Evolutionary conservation across 768 basidiomycete genomes (phyloP), one percentile per base, ranked within the genome.

Genomic region (Amanita rubescens): DNA sequence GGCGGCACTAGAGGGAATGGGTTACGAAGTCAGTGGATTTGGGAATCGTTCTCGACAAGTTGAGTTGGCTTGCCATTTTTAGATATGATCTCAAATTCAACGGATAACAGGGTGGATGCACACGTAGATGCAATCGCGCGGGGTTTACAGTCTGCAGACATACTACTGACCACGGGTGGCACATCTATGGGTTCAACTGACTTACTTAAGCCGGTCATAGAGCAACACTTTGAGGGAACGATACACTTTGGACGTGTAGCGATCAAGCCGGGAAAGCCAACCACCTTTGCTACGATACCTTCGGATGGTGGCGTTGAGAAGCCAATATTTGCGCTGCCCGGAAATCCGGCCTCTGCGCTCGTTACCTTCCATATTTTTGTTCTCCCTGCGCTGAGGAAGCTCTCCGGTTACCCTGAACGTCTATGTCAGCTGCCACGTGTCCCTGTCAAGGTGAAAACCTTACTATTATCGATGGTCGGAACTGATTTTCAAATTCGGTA

Each of bases 151-250:
- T 61, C 65, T 17, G 86, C 89, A 0, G 92, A 94, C 62, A 66
- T 95, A 7, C 64, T 95, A 12, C 69, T 94, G 10, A 87, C 89
- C 0, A 95, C 92, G 1, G 92, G 92, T 10, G 92, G 92, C 3
- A 93, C 92, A 3, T 91, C 89, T 1, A 94, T 94, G 92, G 92
- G 92, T 0, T 78, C 91, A 1, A 83, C 82, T 0, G 92, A 94
- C 65, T 75, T 94, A 19, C 68, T 95, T 37, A 94, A 94, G 66
- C 92, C 92, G 1, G 80, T 93, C 54, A 85, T 95, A 53, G 92
- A 95, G 67, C 80, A 83, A 14, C 76, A 85, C 39, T 77, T 94
- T 52, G 65, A 72, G 15, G 92, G 91, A 0, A 84, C 76, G 6
- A 75, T 93, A 4, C 90, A 94, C 62, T 94, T 95, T 63, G 92